Conservation (phyloP, 371 early-diverging fungal species). For the Apophysomyces variabilis region DNA sequence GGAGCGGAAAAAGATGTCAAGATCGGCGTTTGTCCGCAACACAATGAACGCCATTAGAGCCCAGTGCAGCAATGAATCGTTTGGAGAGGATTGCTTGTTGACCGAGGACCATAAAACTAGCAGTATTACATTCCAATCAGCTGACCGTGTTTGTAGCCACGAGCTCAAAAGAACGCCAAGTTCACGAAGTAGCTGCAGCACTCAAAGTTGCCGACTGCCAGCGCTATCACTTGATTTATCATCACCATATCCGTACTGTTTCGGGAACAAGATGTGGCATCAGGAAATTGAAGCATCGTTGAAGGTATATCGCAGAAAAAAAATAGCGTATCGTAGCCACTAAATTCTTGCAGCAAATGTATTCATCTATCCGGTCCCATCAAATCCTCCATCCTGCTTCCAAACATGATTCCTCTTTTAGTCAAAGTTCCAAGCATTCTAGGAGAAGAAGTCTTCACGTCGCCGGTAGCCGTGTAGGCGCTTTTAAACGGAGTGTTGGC, state of each 20-base stretch:
- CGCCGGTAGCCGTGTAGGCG: conserved; percentile 32
- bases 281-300: conserved; percentile 37
- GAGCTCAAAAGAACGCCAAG: conserved; percentile 24
- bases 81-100: conserved; percentile 10
- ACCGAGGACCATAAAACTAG: conserved; percentile 20
- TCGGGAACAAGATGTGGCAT: conserved; percentile 38
- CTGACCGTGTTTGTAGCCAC: conserved; percentile 10
- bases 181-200: conserved; percentile 16
- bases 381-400: conserved; percentile 63
- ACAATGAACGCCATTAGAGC: conserved; percentile 59
- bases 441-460: conserved; percentile 33
- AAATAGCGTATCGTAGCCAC: neutral
- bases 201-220: conserved; percentile 14
- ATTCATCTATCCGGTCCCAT: conserved; percentile 61
- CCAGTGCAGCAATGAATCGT: conserved; percentile 29
- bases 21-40: conserved; percentile 65
- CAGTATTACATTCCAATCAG: conserved; percentile 21
- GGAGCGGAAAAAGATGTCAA: conserved; percentile 64
- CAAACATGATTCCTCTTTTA: conserved; percentile 13
- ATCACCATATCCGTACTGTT: neutral
- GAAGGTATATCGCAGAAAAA: conserved; percentile 26
- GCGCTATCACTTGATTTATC: conserved; percentile 1
- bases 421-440: conserved; percentile 8
- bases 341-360: conserved; percentile 57
- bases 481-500: conserved; percentile 42